Conservation (phyloP, 139 green algal species). For the Tetradesmus obliquus region DNA sequence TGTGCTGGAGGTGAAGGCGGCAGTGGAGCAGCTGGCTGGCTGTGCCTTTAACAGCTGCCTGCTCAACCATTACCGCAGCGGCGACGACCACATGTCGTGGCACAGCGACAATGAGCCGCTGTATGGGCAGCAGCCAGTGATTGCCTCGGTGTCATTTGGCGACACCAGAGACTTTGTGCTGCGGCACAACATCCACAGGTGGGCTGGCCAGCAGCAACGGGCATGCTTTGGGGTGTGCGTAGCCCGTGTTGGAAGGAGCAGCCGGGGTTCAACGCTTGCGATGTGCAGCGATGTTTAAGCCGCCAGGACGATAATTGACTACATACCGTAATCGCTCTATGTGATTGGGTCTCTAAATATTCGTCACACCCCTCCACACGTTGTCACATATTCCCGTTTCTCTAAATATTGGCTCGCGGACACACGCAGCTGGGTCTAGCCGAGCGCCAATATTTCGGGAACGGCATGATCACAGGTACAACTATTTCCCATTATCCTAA, state of each 20-base stretch:
- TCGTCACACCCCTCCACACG: too few relatives aligned
- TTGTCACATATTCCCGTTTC: too few relatives aligned
- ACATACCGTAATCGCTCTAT: too few relatives aligned
- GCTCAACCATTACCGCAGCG: conserved; percentile 71
- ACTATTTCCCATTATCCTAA: too few relatives aligned
- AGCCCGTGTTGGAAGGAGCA: not conserved
- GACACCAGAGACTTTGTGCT: conserved; percentile 66
- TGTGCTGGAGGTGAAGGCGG: conserved; percentile 44
- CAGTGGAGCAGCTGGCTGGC: conserved; percentile 44
- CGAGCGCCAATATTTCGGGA: too few relatives aligned
- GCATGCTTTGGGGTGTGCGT: not conserved
- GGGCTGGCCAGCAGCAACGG: too few relatives aligned
- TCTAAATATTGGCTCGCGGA: too few relatives aligned
- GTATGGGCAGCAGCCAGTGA: conserved; percentile 45
- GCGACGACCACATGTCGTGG: conserved; percentile 64
- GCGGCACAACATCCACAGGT: conserved; percentile 54
- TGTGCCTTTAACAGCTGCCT: conserved; percentile 68
- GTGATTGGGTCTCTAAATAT: too few relatives aligned
- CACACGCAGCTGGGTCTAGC: too few relatives aligned
- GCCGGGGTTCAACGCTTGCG: not conserved
- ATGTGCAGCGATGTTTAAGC: not conserved
- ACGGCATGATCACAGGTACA: too few relatives aligned
- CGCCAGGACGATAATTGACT: too few relatives aligned
- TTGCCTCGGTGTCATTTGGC: conserved; percentile 70
- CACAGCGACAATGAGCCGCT: conserved; percentile 73